These are phyloP conservation scores for Acacia melanoxylon DNA, from an alignment of 306 rosid species.

Conservation along the genomic window DNA sequence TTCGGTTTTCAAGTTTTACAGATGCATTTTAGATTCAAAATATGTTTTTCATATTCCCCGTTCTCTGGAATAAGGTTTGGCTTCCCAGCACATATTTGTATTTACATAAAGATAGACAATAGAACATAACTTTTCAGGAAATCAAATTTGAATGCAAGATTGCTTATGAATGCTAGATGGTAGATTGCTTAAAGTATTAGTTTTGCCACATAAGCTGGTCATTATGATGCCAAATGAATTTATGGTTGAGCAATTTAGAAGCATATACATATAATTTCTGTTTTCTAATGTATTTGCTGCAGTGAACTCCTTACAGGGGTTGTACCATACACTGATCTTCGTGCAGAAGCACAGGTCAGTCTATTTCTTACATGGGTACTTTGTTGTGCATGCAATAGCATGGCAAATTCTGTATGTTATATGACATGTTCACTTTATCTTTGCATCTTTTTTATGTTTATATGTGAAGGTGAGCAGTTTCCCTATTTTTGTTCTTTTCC, in stretches of 20 bases:
- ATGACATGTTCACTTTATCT: slow-evolving; percentile 4
- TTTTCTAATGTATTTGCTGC: slow-evolving; percentile 40
- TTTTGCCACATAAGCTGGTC: slow-evolving; percentile 4
- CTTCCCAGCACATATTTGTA: slow-evolving; percentile 1
- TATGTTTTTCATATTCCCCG: neutral
- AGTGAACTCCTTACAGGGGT: slow-evolving; percentile 96
- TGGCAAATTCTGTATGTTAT: slow-evolving; percentile 1
- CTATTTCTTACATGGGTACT: slow-evolving; percentile 18
- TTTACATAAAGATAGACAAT: neutral
- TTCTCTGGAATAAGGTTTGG: neutral
- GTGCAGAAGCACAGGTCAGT: slow-evolving; percentile 85
- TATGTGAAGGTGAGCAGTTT: neutral
- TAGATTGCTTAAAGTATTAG: slow-evolving; percentile 9
- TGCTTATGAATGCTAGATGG: slow-evolving; percentile 10
- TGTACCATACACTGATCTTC: slow-evolving; percentile 96
- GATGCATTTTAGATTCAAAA: slow-evolving; percentile 16
- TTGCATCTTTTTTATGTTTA: neutral
- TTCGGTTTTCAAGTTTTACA: neutral
- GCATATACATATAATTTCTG: neutral
- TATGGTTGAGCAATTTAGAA: neutral
- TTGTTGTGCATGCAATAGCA: slow-evolving; percentile 16
- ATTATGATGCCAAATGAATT: neutral
- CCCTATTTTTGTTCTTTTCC: neutral
- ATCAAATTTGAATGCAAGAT: slow-evolving; percentile 8
- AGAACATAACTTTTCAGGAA: slow-evolving; percentile 9